Evolutionary conservation across 495 filamentous ascomycete species (phyloP), one percentile per base, ranked within the genome.

Genomic region (Tuber indicum): DNA sequence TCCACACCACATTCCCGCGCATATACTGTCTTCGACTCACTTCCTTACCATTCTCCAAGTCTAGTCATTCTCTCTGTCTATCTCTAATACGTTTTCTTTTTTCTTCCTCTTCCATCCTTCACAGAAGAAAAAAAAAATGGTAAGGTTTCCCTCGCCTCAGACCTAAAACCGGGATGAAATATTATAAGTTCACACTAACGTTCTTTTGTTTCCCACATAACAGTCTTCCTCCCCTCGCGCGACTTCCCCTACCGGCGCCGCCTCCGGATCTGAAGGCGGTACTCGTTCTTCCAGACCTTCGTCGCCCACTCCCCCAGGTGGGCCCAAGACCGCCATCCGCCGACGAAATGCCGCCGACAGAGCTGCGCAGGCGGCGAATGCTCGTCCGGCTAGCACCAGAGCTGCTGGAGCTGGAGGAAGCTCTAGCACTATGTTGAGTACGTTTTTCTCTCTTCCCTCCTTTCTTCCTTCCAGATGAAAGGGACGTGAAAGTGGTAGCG

Each of bases 371-470:
- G 89, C 93, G 75, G 94, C 94, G 78, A 99, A 97, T 91, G 91
- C 88, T 72, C 87, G 96, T 72, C 96, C 96, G 43, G 92, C 90
- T 84, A 95, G 92, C 84, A 99, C 96, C 74, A 89, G 96, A 78
- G 91, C 95, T 46, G 96, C 96, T 23, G 96, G 96, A 78, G 96
- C 96, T 16, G 96, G 96, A 77, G 96, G 96, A 76, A 97, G 94
- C 81, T 96, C 91, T 84, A 96, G 93, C 85, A 99, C 96, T 70
- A 99, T 99, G 96, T 89, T 99, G 85, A 93, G 95, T 91, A 89
- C 76, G 90, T 88, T 70, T 26, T 26, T 10, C 3, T 32, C 16
- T 43, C 71, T 62, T 21, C 23, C 26, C 5, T 26, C 43, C 70
- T 72, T 19, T 17, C 58, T 66, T 36, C n/a, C 14, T 66, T 66